Conservation (phyloP, 108 stramenopile species). For the Nannochloropsis oceanica region DNA sequence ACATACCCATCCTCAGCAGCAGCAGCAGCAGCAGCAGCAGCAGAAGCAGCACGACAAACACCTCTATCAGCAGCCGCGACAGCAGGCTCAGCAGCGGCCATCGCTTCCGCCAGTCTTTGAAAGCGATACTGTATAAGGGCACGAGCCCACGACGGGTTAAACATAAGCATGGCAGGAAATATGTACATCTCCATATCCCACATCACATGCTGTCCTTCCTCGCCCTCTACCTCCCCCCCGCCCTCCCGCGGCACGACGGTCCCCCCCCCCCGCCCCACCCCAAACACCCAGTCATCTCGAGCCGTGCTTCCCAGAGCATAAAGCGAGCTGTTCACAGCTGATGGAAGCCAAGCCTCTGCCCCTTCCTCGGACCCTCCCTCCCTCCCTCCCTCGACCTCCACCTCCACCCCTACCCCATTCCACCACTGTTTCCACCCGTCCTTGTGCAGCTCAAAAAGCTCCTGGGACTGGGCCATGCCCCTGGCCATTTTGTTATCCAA, state of each 20-base stretch:
- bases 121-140: conserved; percentile 6
- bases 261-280: neutral
- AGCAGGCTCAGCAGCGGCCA: neutral
- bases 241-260: neutral
- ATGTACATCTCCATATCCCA: conserved; percentile 17
- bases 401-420: neutral
- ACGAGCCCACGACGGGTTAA: neutral
- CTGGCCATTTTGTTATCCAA: neutral
- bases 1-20: neutral
- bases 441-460: neutral
- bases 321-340: neutral
- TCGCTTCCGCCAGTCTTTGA: neutral
- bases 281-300: neutral
- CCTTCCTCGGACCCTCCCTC: neutral
- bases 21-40: neutral
- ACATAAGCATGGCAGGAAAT: neutral
- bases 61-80: neutral
- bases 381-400: neutral
- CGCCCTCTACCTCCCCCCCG: neutral
- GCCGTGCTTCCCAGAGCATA: neutral
- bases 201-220: neutral
- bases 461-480: neutral
- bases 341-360: neutral
- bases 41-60: neutral
- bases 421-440: neutral